phyloP scores from a whole-genome alignment of 306 rosid species.

The Lupinus albus region DNA sequence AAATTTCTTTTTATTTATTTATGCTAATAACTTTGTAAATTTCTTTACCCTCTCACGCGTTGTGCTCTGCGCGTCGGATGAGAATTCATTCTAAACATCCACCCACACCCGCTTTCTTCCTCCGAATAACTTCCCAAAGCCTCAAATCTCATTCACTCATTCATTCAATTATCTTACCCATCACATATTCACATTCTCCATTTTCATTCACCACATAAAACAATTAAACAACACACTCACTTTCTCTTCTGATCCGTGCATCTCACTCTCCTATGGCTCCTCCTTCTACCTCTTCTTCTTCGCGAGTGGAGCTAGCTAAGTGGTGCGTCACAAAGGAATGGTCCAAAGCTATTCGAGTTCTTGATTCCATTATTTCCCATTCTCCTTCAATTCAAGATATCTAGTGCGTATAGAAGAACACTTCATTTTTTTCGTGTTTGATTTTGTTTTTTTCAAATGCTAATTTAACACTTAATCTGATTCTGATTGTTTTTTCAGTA shows the following conservation, averaged over 20 bases:
- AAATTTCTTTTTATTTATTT: too few relatives aligned
- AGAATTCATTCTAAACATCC: background rate
- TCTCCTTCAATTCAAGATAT: conserved; percentile 67
- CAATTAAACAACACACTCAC: background rate
- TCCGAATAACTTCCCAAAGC: background rate
- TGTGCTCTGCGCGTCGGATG: background rate
- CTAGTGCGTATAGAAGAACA: conserved; percentile 54
- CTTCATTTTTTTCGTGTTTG: background rate
- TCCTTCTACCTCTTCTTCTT: conserved; percentile 52
- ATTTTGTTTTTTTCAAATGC: background rate
- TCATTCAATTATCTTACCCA: background rate
- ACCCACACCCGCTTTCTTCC: conserved; percentile 8
- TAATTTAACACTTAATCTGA: conserved; percentile 20
- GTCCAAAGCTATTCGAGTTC: conserved; percentile 80
- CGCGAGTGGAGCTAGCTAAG: conserved; percentile 69
- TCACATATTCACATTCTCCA: background rate
- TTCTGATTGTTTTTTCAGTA: conserved; percentile 55
- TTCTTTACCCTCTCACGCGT: background rate
- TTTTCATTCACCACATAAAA: background rate
- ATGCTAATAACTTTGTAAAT: too few relatives aligned
- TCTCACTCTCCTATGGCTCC: conserved; percentile 15
- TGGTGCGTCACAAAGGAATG: conserved; percentile 71
- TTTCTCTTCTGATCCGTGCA: conserved; percentile 36
- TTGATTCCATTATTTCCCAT: conserved; percentile 64
- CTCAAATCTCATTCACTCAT: background rate